Evolutionary conservation across 208 protist genomes (phyloP).

Genomic region (Trypanosoma lewisi): DNA sequence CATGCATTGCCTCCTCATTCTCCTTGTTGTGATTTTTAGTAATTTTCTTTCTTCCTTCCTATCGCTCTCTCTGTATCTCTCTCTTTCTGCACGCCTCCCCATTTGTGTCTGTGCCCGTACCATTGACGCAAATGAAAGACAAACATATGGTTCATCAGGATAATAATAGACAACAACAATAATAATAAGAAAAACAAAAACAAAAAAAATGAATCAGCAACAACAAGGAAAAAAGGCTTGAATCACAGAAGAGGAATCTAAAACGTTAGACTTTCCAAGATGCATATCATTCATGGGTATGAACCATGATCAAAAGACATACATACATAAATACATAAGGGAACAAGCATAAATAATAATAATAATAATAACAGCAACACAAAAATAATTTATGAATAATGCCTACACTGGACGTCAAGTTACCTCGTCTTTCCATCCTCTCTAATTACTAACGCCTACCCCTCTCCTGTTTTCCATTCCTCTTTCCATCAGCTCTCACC

Average conservation of each 20-base stretch:
- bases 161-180: background rate
- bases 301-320: background rate
- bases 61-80: too few species aligned
- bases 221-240: background rate
- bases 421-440: too few species aligned
- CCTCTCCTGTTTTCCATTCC: background rate
- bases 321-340: background rate
- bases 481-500: too few species aligned
- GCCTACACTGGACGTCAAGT: too few species aligned
- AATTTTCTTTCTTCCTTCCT: too few species aligned
- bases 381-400: background rate
- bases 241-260: background rate
- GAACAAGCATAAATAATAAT: slow-evolving; percentile 13
- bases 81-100: too few species aligned
- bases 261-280: background rate
- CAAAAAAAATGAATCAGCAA: background rate
- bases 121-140: too few species aligned
- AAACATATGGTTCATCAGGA: background rate
- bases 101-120: too few species aligned
- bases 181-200: slow-evolving; percentile 8
- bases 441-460: background rate
- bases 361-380: background rate
- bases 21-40: too few species aligned
- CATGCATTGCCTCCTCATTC: too few species aligned
- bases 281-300: background rate